Base-by-base conservation (phyloP, 495 filamentous ascomycete genomes). In the Aspergillus asperescens region DNA sequence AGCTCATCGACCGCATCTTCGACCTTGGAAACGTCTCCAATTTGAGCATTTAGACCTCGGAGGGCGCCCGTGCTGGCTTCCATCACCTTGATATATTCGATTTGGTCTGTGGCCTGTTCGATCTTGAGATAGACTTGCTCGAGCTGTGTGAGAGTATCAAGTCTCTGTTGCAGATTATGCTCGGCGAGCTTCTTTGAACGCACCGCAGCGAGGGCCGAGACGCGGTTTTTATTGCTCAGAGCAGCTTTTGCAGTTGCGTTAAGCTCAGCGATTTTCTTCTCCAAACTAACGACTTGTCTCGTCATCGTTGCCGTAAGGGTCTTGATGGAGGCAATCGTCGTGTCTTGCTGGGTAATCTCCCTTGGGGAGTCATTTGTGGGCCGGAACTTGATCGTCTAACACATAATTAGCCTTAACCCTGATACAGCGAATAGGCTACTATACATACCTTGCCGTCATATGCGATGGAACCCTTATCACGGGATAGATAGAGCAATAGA, bases 181-280 rank as follows among this genome's bases (percentile, higher is more conserved):
- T 94, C 89, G 20, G 82, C 82, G 4, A 86, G 70, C 62, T 93
- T 96, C 69, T 88, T 95, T 0, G 81, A 86, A 29, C 83, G 82
- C n/a, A 98, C 74, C 0, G 89, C 82, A 0, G 85, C 80, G 3
- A 90, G 71, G 5, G 93, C 93, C 0, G 82, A 76, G 6, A 84
- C 67, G n/a, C 79, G 72, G 64, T 93, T 89, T 56, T 89, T 87
- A 8, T 76, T 74, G 1, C 66, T 63, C 2, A 96, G 78, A 0
- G 88, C 88, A 8, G 75, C 72, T 31, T 84, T 83, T 0, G 89
- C 90, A 13, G 66, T 74, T n/a, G 56, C 37, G 24, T 74, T 78
- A 10, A 79, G 65, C 15, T 67, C 68, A 0, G 61, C 62, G 46
- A 86, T 73, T 9, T 81, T 78, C 1, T 64, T 52, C 16, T 76